These are phyloP conservation scores for Hemileccinum rubropunctum DNA, from an alignment of 768 basidiomycete genomes.

Conservation along the genomic window DNA sequence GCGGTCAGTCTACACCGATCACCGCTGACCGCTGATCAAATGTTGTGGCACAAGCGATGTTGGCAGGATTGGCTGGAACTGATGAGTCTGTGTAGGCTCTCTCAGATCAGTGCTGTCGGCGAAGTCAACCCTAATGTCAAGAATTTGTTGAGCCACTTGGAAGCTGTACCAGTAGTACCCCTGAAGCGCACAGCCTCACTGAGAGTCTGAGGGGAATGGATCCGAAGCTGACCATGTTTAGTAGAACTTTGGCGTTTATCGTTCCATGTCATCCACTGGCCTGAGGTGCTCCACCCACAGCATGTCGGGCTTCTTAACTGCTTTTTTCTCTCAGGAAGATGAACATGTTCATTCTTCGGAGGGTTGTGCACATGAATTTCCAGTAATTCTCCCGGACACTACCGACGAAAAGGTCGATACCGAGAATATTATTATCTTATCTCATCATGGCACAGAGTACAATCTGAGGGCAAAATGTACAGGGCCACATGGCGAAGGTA, in stretches of 20 bases:
- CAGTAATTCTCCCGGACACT: not conserved
- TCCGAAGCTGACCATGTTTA: too few relatives aligned
- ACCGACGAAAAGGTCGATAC: too few relatives aligned
- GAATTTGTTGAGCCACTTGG: too few relatives aligned
- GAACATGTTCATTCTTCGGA: too few relatives aligned
- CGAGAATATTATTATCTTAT: too few relatives aligned
- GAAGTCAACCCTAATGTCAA: not conserved
- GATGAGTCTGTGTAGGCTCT: not conserved
- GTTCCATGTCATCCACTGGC: not conserved
- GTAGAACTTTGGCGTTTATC: too few relatives aligned
- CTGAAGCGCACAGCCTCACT: not conserved
- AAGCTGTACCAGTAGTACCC: too few relatives aligned
- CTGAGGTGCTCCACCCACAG: not conserved
- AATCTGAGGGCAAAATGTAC: too few relatives aligned
- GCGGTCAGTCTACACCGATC: too few relatives aligned
- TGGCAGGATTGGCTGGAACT: not conserved
- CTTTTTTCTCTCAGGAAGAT: not conserved
- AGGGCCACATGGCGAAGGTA: too few relatives aligned
- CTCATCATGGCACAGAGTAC: too few relatives aligned
- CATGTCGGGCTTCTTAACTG: not conserved
- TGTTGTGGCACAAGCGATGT: not conserved
- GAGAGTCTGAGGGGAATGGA: too few relatives aligned
- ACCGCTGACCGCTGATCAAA: not conserved
- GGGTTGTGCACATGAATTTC: not conserved
- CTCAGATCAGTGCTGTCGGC: not conserved